Evolutionary conservation across 148 eudicot species (phyloP), one percentile per base, ranked within the genome.

Genomic region (Euryodendron excelsum): DNA sequence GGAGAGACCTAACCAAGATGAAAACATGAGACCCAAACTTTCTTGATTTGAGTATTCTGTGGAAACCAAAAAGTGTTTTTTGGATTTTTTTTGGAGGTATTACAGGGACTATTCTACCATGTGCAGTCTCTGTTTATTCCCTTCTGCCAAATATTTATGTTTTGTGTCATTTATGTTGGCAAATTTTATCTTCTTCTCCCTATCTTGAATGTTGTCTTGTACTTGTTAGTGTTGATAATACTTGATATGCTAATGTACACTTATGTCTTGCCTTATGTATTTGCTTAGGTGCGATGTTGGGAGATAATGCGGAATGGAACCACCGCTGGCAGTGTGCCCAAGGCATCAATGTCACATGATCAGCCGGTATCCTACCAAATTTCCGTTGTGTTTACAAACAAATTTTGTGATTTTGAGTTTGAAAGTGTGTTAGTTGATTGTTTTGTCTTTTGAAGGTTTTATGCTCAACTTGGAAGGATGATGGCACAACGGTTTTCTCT

Each of bases 401-500:
- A 25, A 37, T 39, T 36, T 28, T 72, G 5, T 66, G 53, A 28
- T 48, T 37, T 31, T 77, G 15, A 45, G 59, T 68, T 10, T 37
- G 36, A 13, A 23, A 39, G 20, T 59, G 10, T 33, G 6, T 31
- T 67, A 48, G 15, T 41, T 69, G 71, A 31, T 66, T 77, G 17
- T 73, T 36, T 77, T 41, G 21, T 79, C 17, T 74, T 77, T 23
- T 82, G 70, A 68, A 93, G 99, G 98, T 90, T 62, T 69, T 96
- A 41, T 96, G 99, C 83, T 91, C 97, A 71, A 62, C 98, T 79
- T 96, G 99, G 99, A 96, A 96, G 74, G 99, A 96, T 81, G 98
- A 96, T 58, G 98, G 98, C 45, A 89, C 93, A 45, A 88, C 99
- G 39, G 98, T 96, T 60, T 96, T 96, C 77, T 89, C 98, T 55